A percentile compares a stretch with the other conserved stretches of the same genome.
These are phyloP conservation scores for Fusarium praegraminearum DNA, from an alignment of 2,329 filamentous ascomycete genomes.

Conservation along the genomic window DNA sequence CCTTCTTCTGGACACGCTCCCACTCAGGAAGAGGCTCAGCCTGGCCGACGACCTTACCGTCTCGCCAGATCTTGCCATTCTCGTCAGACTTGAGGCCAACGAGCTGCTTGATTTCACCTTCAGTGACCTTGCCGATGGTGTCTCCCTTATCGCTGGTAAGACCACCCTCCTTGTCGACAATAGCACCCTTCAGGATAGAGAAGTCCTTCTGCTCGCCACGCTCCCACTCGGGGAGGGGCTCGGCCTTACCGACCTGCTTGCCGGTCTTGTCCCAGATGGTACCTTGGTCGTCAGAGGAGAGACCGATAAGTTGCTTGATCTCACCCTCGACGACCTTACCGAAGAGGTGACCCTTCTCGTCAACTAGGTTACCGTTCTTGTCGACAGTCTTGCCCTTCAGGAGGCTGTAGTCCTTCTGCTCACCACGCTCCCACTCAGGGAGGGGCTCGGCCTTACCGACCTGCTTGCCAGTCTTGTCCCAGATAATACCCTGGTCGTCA, in stretches of 20 bases:
- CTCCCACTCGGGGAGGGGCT: slow-evolving; percentile 70
- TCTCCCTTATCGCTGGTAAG: slow-evolving; percentile 65
- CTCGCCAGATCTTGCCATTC: slow-evolving; percentile 72
- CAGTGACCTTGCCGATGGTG: slow-evolving; percentile 71
- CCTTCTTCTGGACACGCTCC: slow-evolving; percentile 58
- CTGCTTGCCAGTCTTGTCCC: slow-evolving; percentile 71
- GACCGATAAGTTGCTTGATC: slow-evolving; percentile 71
- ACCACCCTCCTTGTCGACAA: slow-evolving; percentile 70
- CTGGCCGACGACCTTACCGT: slow-evolving; percentile 74
- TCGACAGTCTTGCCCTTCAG: slow-evolving; percentile 67
- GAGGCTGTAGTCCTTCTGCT: slow-evolving; percentile 38
- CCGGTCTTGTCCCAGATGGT: slow-evolving; percentile 72
- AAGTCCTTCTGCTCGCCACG: slow-evolving; percentile 55
- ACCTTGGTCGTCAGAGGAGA: slow-evolving; percentile 74
- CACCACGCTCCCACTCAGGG: slow-evolving; percentile 62
- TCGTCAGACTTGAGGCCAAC: slow-evolving; percentile 73
- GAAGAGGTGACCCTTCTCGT: slow-evolving; percentile 65
- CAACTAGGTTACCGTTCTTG: slow-evolving; percentile 69
- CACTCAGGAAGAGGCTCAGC: slow-evolving; percentile 72
- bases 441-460: slow-evolving; percentile 76
- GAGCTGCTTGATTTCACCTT: slow-evolving; percentile 74
- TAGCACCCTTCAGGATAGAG: slow-evolving; percentile 57
- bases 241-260: slow-evolving; percentile 73
- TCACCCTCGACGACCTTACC: slow-evolving; percentile 74
- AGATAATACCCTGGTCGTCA: slow-evolving; percentile 75